These are phyloP conservation scores for Lycium barbarum DNA, from an alignment of 257 asterid species.

Conservation along the genomic window DNA sequence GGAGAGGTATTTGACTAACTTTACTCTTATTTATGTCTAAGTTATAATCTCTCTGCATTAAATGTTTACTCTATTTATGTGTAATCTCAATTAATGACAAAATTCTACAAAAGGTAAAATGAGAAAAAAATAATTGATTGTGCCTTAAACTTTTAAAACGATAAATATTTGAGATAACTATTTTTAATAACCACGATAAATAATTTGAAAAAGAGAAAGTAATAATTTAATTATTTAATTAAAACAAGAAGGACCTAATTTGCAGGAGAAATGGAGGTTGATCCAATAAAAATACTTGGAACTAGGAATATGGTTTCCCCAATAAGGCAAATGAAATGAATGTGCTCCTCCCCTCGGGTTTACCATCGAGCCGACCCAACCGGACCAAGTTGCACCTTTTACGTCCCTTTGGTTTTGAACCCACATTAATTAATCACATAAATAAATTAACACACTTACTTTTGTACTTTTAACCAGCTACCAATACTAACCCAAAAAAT, in stretches of 20 bases:
- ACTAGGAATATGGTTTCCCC: conserved; percentile 15
- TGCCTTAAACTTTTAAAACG: too few relatives aligned
- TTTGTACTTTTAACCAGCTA: not conserved
- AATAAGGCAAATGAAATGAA: not conserved
- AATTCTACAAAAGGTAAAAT: too few relatives aligned
- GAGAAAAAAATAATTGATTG: too few relatives aligned
- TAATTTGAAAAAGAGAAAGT: too few relatives aligned
- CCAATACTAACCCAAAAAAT: not conserved
- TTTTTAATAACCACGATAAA: too few relatives aligned
- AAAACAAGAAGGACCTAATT: not conserved
- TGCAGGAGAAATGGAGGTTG: conserved; percentile 27
- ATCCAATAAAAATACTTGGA: conserved; percentile 28
- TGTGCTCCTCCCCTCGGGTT: conserved; percentile 22
- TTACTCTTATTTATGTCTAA: too few relatives aligned
- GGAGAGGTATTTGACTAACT: too few relatives aligned
- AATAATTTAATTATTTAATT: too few relatives aligned
- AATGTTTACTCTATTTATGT: too few relatives aligned
- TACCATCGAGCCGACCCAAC: conserved; percentile 11
- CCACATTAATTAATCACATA: not conserved
- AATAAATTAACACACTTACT: not conserved
- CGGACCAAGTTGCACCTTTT: conserved; percentile 30
- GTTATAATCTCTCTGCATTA: too few relatives aligned
- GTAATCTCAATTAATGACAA: too few relatives aligned
- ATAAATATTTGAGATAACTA: too few relatives aligned
- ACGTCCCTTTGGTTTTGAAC: conserved; percentile 21